A percentile compares a stretch with the other conserved stretches of the same genome.
Evolutionary conservation across 108 stramenopile genomes (phyloP).

Genomic region (Fistulifera pelliculosa): DNA sequence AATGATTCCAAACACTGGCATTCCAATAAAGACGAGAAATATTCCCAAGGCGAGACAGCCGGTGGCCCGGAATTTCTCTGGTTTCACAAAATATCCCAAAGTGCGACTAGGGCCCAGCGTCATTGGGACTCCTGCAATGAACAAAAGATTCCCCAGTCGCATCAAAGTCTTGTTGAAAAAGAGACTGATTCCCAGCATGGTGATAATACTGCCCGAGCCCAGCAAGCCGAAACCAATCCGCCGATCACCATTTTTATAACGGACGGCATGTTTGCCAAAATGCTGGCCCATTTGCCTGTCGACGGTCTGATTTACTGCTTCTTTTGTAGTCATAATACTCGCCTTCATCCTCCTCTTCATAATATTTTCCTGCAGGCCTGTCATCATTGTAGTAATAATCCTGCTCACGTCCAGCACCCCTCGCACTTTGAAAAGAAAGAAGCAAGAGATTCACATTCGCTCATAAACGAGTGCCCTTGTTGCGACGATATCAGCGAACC

Average conservation of each 20-base stretch:
- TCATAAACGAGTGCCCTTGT: not conserved
- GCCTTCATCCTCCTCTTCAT: not conserved
- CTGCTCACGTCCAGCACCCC: not conserved
- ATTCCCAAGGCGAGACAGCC: conserved; percentile 70
- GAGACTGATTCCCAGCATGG: conserved; percentile 75
- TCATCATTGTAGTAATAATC: conserved; percentile 2
- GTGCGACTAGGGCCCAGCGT: conserved; percentile 86
- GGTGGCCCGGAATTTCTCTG: conserved; percentile 76
- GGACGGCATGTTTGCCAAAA: conserved; percentile 2
- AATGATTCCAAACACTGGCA: conserved; percentile 82
- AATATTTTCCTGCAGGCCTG: no score
- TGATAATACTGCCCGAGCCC: conserved; percentile 62
- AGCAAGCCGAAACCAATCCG: conserved; percentile 64
- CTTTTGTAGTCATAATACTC: not conserved
- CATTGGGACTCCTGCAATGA: conserved; percentile 76
- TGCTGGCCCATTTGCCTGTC: no score
- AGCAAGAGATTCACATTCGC: conserved; percentile 5
- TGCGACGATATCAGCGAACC: no score
- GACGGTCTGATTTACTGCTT: conserved; percentile 1
- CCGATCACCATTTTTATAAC: conserved; percentile 44
- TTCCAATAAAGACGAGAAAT: conserved; percentile 76
- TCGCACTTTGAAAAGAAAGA: not conserved
- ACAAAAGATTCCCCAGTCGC: conserved; percentile 85
- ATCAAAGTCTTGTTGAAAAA: conserved; percentile 93
- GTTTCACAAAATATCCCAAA: conserved; percentile 82